phyloP scores from a whole-genome alignment of 345 rosid species.

The Brassica cretica region DNA sequence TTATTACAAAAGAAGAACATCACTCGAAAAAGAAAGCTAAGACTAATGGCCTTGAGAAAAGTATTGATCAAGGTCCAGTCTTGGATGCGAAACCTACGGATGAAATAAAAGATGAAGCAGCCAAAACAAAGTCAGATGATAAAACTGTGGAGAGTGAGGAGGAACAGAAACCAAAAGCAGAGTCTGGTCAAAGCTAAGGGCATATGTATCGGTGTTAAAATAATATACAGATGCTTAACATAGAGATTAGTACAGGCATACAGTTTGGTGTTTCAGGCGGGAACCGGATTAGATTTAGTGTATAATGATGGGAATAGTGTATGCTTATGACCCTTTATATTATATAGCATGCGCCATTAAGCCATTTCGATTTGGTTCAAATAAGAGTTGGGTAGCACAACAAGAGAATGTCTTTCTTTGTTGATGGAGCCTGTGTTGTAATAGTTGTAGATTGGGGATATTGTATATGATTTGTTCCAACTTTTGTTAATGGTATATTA shows the following conservation, averaged over 20 bases:
- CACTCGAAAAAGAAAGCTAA: constrained; percentile 40
- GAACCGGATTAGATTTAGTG: constrained; percentile 34
- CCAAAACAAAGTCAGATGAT: constrained; percentile 36
- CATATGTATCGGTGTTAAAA: constrained; percentile 19
- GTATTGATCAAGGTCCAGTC: constrained; percentile 16
- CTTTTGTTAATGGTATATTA: constrained; percentile 28
- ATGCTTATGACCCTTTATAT: constrained; percentile 25
- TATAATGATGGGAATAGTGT: constrained; percentile 21
- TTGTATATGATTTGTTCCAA: constrained; percentile 37
- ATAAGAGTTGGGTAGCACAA: constrained; percentile 34
- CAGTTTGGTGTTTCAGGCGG: constrained; percentile 37
- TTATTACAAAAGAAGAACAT: constrained; percentile 23
- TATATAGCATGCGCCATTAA: background rate
- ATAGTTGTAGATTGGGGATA: constrained; percentile 37
- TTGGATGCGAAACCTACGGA: constrained; percentile 35
- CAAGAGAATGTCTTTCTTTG: constrained; percentile 28
- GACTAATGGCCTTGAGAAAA: constrained; percentile 31
- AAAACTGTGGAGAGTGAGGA: constrained; percentile 39
- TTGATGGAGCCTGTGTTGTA: constrained; percentile 32
- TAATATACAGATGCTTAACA: constrained; percentile 38
- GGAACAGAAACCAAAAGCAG: constrained; percentile 48
- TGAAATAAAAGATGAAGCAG: constrained; percentile 37
- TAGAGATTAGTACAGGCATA: constrained; percentile 41
- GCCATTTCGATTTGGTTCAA: constrained; percentile 33
- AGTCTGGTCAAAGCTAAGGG: constrained; percentile 60